Conservation (phyloP, 2,329 filamentous ascomycete genomes). For the Penicillium vulpinum region DNA sequence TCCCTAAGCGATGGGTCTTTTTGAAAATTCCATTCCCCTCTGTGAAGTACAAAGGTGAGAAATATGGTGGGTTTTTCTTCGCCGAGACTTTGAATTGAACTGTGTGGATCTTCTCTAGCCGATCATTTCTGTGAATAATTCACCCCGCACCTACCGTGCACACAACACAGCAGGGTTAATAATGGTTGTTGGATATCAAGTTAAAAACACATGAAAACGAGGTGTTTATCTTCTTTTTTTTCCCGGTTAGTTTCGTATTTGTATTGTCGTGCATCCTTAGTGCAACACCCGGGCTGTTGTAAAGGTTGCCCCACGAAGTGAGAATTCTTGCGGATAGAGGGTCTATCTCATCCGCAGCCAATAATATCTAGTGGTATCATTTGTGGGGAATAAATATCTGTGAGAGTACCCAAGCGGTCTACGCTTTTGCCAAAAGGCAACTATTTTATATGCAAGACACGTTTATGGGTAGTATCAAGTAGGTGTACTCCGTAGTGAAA, state of each 20-base stretch:
- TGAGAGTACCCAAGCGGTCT: neutral
- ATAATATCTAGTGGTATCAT: neutral
- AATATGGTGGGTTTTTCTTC: neutral
- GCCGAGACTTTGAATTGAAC: neutral
- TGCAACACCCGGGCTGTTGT: neutral
- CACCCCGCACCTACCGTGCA: constrained; percentile 3
- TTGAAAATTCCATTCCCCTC: neutral
- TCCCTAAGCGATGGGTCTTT: neutral
- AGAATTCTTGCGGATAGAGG: neutral
- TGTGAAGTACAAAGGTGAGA: neutral
- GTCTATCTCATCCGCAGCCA: neutral
- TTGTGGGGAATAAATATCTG: neutral
- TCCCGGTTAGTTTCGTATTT: neutral
- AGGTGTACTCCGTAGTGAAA: neutral
- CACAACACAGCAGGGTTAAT: neutral
- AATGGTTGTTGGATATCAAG: neutral
- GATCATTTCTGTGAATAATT: constrained; percentile 4
- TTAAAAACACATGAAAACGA: neutral
- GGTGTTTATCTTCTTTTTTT: neutral
- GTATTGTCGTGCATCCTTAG: neutral
- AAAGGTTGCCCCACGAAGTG: neutral
- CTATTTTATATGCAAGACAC: neutral
- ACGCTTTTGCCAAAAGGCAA: neutral
- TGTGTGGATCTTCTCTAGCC: constrained; percentile 2
- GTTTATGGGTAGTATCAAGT: neutral